Evolutionary conservation across 2,329 filamentous ascomycete species (phyloP).

Genomic region (Alternaria sp.): DNA sequence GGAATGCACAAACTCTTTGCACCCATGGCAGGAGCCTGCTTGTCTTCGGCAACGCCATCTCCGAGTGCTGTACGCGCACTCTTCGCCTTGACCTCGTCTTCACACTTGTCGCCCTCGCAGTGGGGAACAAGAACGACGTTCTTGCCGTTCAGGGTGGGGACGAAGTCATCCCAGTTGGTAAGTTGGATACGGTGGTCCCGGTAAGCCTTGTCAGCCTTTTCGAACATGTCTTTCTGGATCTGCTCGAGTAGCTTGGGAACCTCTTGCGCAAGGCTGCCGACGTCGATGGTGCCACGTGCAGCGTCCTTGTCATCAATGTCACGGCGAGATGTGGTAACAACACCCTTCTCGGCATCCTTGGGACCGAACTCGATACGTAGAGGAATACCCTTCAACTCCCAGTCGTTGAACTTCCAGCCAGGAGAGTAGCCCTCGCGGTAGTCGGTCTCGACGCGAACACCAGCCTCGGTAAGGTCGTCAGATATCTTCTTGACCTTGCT

Average conservation of each 20-base stretch:
- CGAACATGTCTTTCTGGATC: constrained; percentile 85
- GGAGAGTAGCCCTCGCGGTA: constrained; percentile 88
- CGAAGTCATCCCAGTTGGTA: constrained; percentile 87
- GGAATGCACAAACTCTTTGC: constrained; percentile 80
- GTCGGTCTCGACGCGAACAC: constrained; percentile 82
- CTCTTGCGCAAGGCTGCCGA: constrained; percentile 75
- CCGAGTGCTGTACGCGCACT: constrained; percentile 78
- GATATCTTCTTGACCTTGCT: constrained; percentile 77
- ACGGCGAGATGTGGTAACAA: constrained; percentile 85
- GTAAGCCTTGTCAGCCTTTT: constrained; percentile 80
- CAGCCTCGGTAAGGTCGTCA: constrained; percentile 72
- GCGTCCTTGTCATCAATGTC: constrained; percentile 78
- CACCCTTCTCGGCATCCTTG: constrained; percentile 86
- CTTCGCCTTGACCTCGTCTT: constrained; percentile 93
- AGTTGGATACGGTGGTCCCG: constrained; percentile 80
- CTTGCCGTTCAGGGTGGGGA: constrained; percentile 88
- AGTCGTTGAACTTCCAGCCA: constrained; percentile 98
- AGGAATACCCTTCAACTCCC: constrained; percentile 95
- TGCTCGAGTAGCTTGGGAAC: constrained; percentile 84
- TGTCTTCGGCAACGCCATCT: constrained; percentile 75
- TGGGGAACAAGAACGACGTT: constrained; percentile 92
- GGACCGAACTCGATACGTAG: constrained; percentile 95
- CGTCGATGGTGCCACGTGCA: constrained; percentile 70
- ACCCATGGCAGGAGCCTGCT: constrained; percentile 76
- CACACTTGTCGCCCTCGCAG: constrained; percentile 84